Conservation (phyloP, 2,329 filamentous ascomycete species). For the Tolypocladium album region DNA sequence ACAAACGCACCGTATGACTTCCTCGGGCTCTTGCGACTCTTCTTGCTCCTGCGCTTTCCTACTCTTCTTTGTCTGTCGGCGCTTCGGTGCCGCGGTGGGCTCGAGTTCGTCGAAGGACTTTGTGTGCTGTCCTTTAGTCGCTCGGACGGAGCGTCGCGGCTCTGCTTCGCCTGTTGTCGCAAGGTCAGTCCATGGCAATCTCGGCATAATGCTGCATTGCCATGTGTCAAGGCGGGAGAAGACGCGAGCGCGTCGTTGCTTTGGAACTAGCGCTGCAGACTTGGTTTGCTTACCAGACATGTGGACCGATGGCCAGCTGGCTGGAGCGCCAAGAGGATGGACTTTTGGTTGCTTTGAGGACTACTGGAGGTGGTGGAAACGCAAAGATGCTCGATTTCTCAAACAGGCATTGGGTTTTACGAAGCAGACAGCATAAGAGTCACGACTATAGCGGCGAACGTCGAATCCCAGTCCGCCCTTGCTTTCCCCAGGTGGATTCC, state of each 20-base stretch:
- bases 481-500: neutral
- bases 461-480: neutral
- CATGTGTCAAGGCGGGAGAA: neutral
- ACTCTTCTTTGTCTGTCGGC: constrained; percentile 34
- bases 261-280: neutral
- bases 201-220: constrained; percentile 1
- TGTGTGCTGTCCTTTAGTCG: constrained; percentile 91
- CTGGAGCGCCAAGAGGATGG: constrained; percentile 3
- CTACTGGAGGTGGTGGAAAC: constrained; percentile 17
- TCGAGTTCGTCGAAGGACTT: constrained; percentile 77
- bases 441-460: constrained; percentile 19
- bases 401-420: constrained; percentile 20
- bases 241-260: neutral
- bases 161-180: constrained; percentile 44
- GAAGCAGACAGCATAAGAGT: constrained; percentile 19
- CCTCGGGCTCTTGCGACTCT: constrained; percentile 45
- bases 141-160: constrained; percentile 85
- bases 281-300: constrained; percentile 24
- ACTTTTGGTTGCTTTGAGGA: constrained; percentile 9
- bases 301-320: neutral
- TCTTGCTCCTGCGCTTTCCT: constrained; percentile 56
- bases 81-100: constrained; percentile 41
- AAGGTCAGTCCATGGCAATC: constrained; percentile 6
- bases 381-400: constrained; percentile 13
- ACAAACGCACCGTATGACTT: constrained; percentile 87